Evolutionary conservation across 176 grass and related monocot species (phyloP).

Genomic region (Rhynchospora tenuis): DNA sequence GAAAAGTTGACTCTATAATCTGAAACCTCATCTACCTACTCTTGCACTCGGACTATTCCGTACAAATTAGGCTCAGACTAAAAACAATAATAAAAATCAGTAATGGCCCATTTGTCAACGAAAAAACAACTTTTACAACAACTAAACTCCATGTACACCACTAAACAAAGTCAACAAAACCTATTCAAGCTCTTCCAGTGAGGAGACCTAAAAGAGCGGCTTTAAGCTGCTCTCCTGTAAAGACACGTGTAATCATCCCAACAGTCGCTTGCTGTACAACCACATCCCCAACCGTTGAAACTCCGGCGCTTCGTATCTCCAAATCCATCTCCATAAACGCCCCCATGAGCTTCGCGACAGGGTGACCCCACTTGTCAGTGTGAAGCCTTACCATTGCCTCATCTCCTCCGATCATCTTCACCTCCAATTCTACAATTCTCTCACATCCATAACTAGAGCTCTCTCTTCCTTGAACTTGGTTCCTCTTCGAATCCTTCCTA

Average conservation of each 20-base stretch:
- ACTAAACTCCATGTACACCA: not conserved
- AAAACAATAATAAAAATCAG: too few species aligned
- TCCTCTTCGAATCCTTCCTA: not conserved
- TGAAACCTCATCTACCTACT: too few species aligned
- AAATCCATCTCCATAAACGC: not conserved
- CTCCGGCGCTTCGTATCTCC: not conserved
- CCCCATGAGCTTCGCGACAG: constrained; percentile 7
- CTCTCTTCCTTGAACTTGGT: not conserved
- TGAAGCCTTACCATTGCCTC: constrained; percentile 20
- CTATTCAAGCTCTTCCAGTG: not conserved
- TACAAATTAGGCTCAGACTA: too few species aligned
- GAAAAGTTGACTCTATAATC: too few species aligned
- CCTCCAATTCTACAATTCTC: constrained; percentile 6
- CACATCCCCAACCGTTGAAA: constrained; percentile 12
- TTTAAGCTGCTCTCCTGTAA: constrained; percentile 13
- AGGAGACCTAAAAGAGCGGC: not conserved
- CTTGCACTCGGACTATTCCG: too few species aligned
- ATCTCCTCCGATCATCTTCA: constrained; percentile 12
- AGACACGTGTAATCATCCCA: not conserved
- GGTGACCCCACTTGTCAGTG: constrained; percentile 22
- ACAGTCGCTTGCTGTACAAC: constrained; percentile 16
- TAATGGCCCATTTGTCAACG: too few species aligned
- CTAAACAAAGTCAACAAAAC: not conserved
- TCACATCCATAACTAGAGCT: not conserved
- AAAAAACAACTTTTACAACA: too few species aligned